Base-by-base conservation (phyloP, 352 stramenopile genomes). In the Globisporangium abappressorium region DNA sequence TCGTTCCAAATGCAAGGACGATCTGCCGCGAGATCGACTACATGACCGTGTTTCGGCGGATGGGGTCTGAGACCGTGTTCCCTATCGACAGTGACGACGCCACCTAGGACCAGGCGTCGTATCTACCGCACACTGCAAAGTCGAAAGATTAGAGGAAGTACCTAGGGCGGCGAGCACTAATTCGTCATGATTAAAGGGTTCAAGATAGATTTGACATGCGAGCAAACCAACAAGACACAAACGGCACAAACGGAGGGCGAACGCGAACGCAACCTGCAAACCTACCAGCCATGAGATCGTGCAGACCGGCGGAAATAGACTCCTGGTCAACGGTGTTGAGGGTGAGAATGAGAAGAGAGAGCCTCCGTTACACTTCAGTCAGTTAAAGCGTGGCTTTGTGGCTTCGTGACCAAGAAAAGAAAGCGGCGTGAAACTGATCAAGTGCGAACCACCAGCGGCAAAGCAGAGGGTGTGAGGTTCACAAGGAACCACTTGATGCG, bases 21-120 rank as follows among this genome's bases (percentile, higher is more conserved):
- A 85, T 89, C 57, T 84, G 76, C 65, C 69, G 78, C 0, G 79
- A 90, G 51, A 70, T 82, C 12, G 81, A 89, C 66, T 72, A 69
- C 43, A 66, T 85, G 38, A 62, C 66, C 24, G 28, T 60, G 14
- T 56, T 57, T 30, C 69, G 70, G 12, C 72, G 70, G 12, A 71
- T 65, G 11, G 75, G 63, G 18, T 69, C 61, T 38, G 77, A 84
- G 67, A 79, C 70, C 12, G 76, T 84, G 22, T 81, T 80, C 34
- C 75, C 74, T 2, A 72, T 84, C n/a, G 72, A 78, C n/a, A 49
- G 70, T 20, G 75, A 78, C 38, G 46, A 74, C 5, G 5, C 15
- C 14, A 11, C 22, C n/a, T 30, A 60, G 20, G 30, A 60, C 7
- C 20, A 12, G 30, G 24, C 30, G 26, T 60, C 11, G 30, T 46